phyloP scores from a whole-genome alignment of 306 rosid genomes.

The Clitoria ternatea region DNA sequence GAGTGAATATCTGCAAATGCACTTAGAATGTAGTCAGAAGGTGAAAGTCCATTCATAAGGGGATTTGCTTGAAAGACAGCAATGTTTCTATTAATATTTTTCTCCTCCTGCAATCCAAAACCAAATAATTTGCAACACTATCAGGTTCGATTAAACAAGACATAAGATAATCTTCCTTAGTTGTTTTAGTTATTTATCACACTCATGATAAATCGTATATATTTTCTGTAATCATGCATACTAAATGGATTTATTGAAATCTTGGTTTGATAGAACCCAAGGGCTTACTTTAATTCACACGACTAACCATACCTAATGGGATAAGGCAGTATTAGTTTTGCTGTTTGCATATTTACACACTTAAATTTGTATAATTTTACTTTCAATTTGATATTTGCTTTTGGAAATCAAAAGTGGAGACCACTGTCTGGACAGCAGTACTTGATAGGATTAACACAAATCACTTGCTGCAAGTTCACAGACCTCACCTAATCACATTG shows the following conservation, averaged over 20 bases:
- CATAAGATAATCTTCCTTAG: neutral
- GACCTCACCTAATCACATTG: neutral
- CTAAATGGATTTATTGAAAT: neutral
- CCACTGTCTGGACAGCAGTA: neutral
- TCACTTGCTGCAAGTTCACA: neutral
- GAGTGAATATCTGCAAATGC: slow-evolving; percentile 74
- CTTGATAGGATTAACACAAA: neutral
- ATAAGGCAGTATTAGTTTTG: neutral
- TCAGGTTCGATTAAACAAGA: slow-evolving; percentile 3
- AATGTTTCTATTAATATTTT: slow-evolving; percentile 35
- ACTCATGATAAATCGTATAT: neutral
- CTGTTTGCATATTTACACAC: neutral
- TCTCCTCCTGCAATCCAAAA: slow-evolving; percentile 62
- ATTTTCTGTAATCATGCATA: neutral
- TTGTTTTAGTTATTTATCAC: neutral
- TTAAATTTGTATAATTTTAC: neutral
- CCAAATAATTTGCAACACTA: slow-evolving; percentile 14
- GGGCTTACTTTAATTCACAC: neutral
- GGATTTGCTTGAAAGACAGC: slow-evolving; percentile 60
- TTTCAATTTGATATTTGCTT: neutral
- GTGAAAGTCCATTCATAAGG: slow-evolving; percentile 68
- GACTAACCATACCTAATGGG: neutral
- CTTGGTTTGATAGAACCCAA: slow-evolving; percentile 1
- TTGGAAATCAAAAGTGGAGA: neutral
- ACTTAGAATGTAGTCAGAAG: slow-evolving; percentile 74